A percentile compares a stretch with the other conserved stretches of the same genome.
Conservation (phyloP, 1,139 yeast genomes). For the Nakaseomyces delphensis region DNA sequence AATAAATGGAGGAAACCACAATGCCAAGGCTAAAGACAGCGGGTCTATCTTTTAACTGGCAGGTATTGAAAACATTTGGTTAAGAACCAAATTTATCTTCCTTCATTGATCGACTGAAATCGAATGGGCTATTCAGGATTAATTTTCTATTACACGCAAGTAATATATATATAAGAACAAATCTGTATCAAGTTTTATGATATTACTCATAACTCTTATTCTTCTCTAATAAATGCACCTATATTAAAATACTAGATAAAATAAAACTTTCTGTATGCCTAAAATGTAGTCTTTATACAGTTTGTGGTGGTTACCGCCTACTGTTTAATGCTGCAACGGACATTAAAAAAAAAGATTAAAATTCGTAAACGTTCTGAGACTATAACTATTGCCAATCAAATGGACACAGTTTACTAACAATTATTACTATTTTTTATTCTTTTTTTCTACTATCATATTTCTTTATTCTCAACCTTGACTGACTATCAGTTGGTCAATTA, state of each 20-base stretch:
- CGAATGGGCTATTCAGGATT: constrained; percentile 2
- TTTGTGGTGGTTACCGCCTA: neutral
- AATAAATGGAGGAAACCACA: neutral
- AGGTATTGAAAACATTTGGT: neutral
- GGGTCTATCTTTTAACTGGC: neutral
- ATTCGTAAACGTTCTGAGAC: neutral
- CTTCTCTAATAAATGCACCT: constrained; percentile 4
- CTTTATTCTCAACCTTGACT: too few relatives aligned
- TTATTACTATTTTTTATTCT: neutral
- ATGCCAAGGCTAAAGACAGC: neutral
- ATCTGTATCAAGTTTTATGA: constrained; percentile 5
- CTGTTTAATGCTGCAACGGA: too few relatives aligned
- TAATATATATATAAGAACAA: constrained; percentile 4
- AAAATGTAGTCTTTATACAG: neutral
- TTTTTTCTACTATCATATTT: neutral
- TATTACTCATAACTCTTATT: neutral
- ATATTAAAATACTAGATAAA: constrained; percentile 3
- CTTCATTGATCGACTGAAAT: neutral
- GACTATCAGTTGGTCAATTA: too few relatives aligned
- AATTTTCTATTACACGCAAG: constrained; percentile 5
- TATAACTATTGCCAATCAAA: neutral
- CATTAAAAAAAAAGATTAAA: too few relatives aligned
- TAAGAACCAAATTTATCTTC: neutral
- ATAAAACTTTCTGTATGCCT: neutral
- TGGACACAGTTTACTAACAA: constrained; percentile 14